Conservation (phyloP, 371 early-diverging fungal species). For the Mucor indicus region DNA sequence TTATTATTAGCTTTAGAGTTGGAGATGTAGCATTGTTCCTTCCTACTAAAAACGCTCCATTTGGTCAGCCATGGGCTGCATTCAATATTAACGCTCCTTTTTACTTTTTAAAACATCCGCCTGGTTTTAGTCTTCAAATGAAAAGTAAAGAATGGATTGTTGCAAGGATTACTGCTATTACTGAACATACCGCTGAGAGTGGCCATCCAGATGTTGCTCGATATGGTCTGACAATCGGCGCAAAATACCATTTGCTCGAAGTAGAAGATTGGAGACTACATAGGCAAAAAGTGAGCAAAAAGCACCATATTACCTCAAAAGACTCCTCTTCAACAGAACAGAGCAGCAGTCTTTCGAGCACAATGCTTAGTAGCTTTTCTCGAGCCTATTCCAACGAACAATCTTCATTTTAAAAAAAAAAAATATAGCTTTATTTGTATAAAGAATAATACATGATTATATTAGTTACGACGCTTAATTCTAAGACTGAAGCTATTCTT, state of each 20-base stretch:
- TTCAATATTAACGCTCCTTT: slow-evolving; percentile 79
- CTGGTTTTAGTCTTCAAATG: slow-evolving; percentile 46
- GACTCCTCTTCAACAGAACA: not conserved
- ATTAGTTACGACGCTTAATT: slow-evolving; percentile 20
- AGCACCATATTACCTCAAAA: not conserved
- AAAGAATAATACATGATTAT: too few relatives aligned
- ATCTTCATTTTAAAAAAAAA: too few relatives aligned
- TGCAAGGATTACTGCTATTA: slow-evolving; percentile 61
- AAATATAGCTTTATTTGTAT: too few relatives aligned
- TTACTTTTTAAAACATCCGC: slow-evolving; percentile 55
- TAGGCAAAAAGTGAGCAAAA: too few relatives aligned
- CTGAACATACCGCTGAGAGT: slow-evolving; percentile 46
- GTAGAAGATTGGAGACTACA: slow-evolving; percentile 57
- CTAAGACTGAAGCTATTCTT: slow-evolving; percentile 26
- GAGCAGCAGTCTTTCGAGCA: too few relatives aligned
- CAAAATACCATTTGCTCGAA: slow-evolving; percentile 59
- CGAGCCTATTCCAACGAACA: too few relatives aligned
- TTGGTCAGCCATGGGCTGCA: slow-evolving; percentile 75
- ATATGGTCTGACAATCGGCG: slow-evolving; percentile 60
- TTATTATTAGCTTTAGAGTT: slow-evolving; percentile 54
- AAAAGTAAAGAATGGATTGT: slow-evolving; percentile 69
- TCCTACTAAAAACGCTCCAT: slow-evolving; percentile 50
- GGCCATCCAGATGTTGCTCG: slow-evolving; percentile 52
- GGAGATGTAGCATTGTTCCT: slow-evolving; percentile 74
- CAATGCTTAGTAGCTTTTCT: too few relatives aligned